These are phyloP conservation scores for Raphanus sativus DNA, from an alignment of 345 rosid genomes.

Conservation along the genomic window DNA sequence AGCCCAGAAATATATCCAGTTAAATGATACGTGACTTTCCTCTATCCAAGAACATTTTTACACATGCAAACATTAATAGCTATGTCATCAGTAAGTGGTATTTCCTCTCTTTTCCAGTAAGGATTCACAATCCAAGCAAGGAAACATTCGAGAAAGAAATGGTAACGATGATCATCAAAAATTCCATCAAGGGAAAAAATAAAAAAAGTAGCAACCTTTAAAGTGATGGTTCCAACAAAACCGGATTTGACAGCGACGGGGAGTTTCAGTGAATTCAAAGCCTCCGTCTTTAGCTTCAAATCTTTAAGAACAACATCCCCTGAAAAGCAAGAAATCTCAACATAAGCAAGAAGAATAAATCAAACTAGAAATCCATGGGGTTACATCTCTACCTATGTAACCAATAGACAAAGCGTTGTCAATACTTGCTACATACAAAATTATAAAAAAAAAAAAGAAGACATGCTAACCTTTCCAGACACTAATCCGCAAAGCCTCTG, in stretches of 20 bases:
- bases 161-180: conserved; percentile 5
- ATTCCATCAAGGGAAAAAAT: background rate
- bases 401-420: conserved; percentile 11
- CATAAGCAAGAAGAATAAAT: conserved; percentile 12
- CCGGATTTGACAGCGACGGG: conserved; percentile 98
- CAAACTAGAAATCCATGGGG: conserved; percentile 19
- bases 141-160: conserved; percentile 23
- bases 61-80: conserved; percentile 10
- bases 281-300: conserved; percentile 91
- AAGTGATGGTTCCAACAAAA: conserved; percentile 86
- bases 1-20: conserved; percentile 4
- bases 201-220: conserved; percentile 57
- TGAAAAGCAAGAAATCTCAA: conserved; percentile 33
- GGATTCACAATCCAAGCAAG: conserved; percentile 10
- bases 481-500: conserved; percentile 90
- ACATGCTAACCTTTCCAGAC: conserved; percentile 87
- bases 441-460: background rate
- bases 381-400: background rate
- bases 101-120: background rate
- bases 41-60: conserved; percentile 10
- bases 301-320: conserved; percentile 98
- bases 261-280: conserved; percentile 85
- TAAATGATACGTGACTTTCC: background rate
- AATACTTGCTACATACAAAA: background rate
- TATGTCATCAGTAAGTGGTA: conserved; percentile 14